A percentile compares a stretch with the other conserved stretches of the same genome.
phyloP scores from a whole-genome alignment of 768 basidiomycete species.

The Pilatotrama ljubarskyi region DNA sequence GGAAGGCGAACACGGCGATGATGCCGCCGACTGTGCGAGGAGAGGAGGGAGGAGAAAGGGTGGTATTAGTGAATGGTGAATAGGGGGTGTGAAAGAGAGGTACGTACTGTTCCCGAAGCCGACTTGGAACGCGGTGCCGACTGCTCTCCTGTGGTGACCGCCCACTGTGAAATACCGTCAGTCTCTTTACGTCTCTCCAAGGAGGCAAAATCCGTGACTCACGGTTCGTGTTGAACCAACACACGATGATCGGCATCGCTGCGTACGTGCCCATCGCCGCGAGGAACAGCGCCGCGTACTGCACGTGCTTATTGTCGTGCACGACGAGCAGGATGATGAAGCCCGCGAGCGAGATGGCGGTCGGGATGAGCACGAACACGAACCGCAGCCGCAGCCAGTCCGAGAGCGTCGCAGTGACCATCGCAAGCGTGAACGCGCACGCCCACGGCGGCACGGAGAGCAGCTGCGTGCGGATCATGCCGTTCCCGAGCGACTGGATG shows the following conservation, averaged over 20 bases:
- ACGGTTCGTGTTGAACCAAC: constrained; percentile 30
- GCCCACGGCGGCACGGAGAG: constrained; percentile 34
- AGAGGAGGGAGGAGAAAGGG: not conserved
- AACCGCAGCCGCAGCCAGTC: constrained; percentile 26
- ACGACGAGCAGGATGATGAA: constrained; percentile 26
- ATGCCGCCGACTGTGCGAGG: constrained; percentile 27
- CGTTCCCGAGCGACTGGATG: constrained; percentile 27
- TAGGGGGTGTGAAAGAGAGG: not conserved
- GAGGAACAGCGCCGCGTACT: constrained; percentile 28
- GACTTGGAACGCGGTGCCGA: constrained; percentile 31
- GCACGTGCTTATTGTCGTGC: constrained; percentile 23
- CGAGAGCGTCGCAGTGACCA: constrained; percentile 25
- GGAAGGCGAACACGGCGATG: constrained; percentile 32
- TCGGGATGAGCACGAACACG: constrained; percentile 24
- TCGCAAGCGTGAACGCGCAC: constrained; percentile 27
- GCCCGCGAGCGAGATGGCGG: constrained; percentile 22
- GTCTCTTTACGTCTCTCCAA: not conserved
- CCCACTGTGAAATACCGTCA: constrained; percentile 16
- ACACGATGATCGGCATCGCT: constrained; percentile 28
- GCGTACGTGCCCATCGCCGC: constrained; percentile 27
- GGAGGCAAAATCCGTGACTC: not conserved
- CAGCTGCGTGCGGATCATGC: constrained; percentile 30
- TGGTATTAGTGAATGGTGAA: not conserved
- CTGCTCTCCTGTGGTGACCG: constrained; percentile 27
- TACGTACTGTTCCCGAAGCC: constrained; percentile 33